Conservation (phyloP, 2,329 filamentous ascomycete genomes). For the Xylariaceae sp. region DNA sequence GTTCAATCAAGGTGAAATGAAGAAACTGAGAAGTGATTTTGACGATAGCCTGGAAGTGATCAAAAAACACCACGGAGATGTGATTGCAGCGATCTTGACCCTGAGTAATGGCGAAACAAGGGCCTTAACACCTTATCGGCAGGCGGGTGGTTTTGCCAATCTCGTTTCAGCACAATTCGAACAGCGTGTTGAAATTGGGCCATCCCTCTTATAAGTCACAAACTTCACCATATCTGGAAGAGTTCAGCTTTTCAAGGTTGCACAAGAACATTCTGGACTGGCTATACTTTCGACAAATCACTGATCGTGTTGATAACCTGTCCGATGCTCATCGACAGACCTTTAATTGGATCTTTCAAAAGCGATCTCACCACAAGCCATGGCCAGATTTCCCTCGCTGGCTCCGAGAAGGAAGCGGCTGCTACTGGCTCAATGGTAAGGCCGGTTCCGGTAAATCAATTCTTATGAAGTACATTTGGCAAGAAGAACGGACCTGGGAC, state of each 20-base stretch:
- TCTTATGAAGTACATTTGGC: not conserved
- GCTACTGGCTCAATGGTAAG: slow-evolving; percentile 15
- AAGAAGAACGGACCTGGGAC: not conserved
- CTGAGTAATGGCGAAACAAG: not conserved
- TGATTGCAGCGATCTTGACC: not conserved
- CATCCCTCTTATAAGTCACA: not conserved
- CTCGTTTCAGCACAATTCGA: not conserved
- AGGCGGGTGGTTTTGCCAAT: not conserved
- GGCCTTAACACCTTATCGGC: not conserved
- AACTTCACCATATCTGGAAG: not conserved
- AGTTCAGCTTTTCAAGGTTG: not conserved
- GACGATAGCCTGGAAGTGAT: not conserved
- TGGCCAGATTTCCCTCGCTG: not conserved
- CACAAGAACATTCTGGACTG: not conserved
- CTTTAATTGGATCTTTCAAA: slow-evolving; percentile 6
- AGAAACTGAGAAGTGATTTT: not conserved
- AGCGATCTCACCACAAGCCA: not conserved
- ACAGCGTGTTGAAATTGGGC: not conserved
- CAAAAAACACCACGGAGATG: not conserved
- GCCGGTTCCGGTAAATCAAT: slow-evolving; percentile 13
- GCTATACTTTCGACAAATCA: slow-evolving; percentile 3
- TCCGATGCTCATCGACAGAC: not conserved
- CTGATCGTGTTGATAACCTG: slow-evolving; percentile 1
- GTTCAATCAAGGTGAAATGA: not conserved
- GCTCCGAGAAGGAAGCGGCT: slow-evolving; percentile 5